Percentiles rank a stretch among this genome's conserved stretches.
phyloP scores from a whole-genome alignment of 768 basidiomycete species.

The Phylloporus sp. region DNA sequence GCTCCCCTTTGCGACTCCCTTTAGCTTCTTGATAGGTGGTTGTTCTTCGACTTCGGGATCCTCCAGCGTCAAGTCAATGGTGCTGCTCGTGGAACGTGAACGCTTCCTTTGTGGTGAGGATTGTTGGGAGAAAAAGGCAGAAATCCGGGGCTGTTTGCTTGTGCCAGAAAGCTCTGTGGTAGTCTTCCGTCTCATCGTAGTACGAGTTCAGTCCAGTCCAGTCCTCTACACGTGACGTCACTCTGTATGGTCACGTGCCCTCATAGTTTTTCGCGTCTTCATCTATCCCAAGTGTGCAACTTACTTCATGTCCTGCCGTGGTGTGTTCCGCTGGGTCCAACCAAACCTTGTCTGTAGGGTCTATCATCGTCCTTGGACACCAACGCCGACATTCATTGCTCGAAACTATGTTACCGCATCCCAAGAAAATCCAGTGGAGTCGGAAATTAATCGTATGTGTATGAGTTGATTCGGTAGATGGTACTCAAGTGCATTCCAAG shows the following conservation, averaged over 20 bases:
- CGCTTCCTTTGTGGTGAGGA: constrained; percentile 29
- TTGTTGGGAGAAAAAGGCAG: constrained; percentile 37
- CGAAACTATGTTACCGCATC: constrained; percentile 14
- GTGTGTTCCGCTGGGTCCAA: constrained; percentile 2
- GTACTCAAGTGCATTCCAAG: constrained; percentile 38
- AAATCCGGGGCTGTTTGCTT: constrained; percentile 37
- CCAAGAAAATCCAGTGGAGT: constrained; percentile 43
- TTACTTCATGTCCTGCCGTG: constrained; percentile 14
- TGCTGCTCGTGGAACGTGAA: constrained; percentile 16
- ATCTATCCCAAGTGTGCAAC: too few species aligned
- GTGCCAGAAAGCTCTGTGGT: not conserved
- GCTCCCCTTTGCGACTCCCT: constrained; percentile 15
- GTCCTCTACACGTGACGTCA: constrained; percentile 21
- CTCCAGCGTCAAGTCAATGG: constrained; percentile 55
- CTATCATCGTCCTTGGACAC: not conserved
- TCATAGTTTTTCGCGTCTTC: constrained; percentile 6
- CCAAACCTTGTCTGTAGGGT: constrained; percentile 1
- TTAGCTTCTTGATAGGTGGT: constrained; percentile 30
- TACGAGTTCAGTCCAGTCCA: too few species aligned
- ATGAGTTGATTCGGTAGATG: not conserved
- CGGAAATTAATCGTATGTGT: constrained; percentile 65
- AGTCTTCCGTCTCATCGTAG: constrained; percentile 21
- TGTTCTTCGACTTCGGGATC: constrained; percentile 28
- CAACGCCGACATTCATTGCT: not conserved
- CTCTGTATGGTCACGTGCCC: constrained; percentile 22